A percentile compares a stretch with the other conserved stretches of the same genome.
phyloP scores from a whole-genome alignment of 495 filamentous ascomycete species.

The Penicillium subrubescens region DNA sequence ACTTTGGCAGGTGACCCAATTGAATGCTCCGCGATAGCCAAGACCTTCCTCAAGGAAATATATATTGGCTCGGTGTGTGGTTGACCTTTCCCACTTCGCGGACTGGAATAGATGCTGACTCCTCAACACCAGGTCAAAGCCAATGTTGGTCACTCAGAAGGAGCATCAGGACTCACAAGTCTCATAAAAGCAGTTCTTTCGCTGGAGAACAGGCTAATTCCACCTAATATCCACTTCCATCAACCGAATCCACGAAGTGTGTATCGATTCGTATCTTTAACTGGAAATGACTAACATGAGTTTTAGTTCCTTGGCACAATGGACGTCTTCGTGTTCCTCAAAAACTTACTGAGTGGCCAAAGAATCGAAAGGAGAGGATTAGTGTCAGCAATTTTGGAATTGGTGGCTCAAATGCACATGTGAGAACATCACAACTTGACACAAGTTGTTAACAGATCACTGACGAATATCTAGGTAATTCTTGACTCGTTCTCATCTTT shows the following conservation, averaged over 20 bases:
- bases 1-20: slow-evolving; percentile 40
- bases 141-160: slow-evolving; percentile 4
- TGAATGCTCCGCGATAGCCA: slow-evolving; percentile 23
- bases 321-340: background rate
- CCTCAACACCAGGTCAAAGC: background rate
- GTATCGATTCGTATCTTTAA: background rate
- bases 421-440: background rate
- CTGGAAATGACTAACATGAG: background rate
- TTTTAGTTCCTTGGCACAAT: background rate
- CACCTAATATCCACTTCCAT: slow-evolving; percentile 3
- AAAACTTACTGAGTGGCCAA: background rate
- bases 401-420: slow-evolving; percentile 6
- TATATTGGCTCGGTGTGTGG: slow-evolving; percentile 3
- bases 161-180: background rate
- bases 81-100: background rate
- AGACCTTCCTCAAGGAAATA: slow-evolving; percentile 7
- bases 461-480: background rate
- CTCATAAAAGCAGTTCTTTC: background rate
- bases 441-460: background rate
- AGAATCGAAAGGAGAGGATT: background rate
- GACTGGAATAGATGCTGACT: background rate
- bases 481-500: background rate
- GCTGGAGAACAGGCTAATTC: background rate
- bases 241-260: slow-evolving; percentile 1
- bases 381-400: slow-evolving; percentile 1